Evolutionary conservation across 768 basidiomycete genomes (phyloP), one percentile per base, ranked within the genome.

Genomic region (Asterophora parasitica): DNA sequence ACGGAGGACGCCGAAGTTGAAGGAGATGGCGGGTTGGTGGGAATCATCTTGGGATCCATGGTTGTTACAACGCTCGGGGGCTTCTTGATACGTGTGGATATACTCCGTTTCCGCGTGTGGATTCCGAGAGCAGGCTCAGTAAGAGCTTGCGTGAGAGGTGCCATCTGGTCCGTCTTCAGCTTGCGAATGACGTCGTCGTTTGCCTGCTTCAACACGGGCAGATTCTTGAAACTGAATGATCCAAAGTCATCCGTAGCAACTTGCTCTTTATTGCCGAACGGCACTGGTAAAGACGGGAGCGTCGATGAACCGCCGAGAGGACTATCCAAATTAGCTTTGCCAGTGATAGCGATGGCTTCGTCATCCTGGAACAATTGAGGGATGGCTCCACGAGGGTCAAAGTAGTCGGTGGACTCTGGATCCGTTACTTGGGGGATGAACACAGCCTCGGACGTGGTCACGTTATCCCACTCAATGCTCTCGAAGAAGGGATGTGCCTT

Each of bases 321-420:
- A 43, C 76, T 73, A 48, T 85, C 85, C 42, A 71, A 54, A 13
- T 62, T 62, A 13, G 69, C 64, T 50, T 75, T 73, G 23, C 71
- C 74, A n/a, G 81, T 68, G 43, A 82, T 63, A 44, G 79, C 68
- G 54, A 80, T 60, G 35, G 75, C 73, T 42, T 92, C 91, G 39
- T 94, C 91, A 49, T 97, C 95, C 39, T 92, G 86, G 77, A 98
- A 96, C 30, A 90, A 69, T 60, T 92, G 89, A 26, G 85, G 81
- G 36, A 89, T 81, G 12, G 95, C 95, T 3, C 96, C 96, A 36
- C 96, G 84, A 51, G 93, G 81, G 69, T 99, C 96, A 59, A 99
- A 99, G 69, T 99, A 99, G 65, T 99, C 96, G n/a, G 96, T 99
- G 16, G 92, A 95, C 68, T 97, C 94, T 4, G 94, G 93, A 66